Conservation (phyloP, 495 filamentous ascomycete species). For the Neurospora pannonica region DNA sequence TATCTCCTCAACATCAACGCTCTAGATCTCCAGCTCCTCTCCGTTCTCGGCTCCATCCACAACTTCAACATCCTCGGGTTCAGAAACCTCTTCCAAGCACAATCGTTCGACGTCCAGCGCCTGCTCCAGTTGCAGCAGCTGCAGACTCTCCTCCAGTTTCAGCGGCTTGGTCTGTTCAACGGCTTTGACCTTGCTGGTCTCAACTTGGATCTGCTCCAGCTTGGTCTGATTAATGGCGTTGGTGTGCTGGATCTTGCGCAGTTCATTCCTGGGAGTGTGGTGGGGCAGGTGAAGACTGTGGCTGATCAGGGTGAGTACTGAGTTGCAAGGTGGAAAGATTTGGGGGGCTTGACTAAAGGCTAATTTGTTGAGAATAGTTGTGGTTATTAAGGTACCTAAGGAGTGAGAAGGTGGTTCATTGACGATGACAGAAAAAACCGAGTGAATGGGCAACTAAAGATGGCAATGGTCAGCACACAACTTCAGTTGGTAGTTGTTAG, state of each 20-base stretch:
- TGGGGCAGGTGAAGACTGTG: constrained; percentile 29
- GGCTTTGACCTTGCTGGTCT: constrained; percentile 34
- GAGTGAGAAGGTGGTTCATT: neutral
- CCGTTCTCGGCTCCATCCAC: constrained; percentile 30
- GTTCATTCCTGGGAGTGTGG: constrained; percentile 26
- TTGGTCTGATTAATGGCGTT: constrained; percentile 30
- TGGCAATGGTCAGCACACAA: neutral
- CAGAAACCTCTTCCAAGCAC: constrained; percentile 26
- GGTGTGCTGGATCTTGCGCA: constrained; percentile 28
- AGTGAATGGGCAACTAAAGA: too few species aligned
- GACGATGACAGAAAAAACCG: too few species aligned
- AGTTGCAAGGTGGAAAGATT: neutral
- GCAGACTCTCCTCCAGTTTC: constrained; percentile 30
- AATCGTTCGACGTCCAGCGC: constrained; percentile 27
- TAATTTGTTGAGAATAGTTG: neutral
- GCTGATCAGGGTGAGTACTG: constrained; percentile 23
- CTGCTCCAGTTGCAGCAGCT: constrained; percentile 37
- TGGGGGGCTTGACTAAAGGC: neutral
- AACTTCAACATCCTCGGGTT: constrained; percentile 32
- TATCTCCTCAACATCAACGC: constrained; percentile 38
- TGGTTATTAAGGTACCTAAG: neutral
- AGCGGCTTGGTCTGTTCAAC: constrained; percentile 33
- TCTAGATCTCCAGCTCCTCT: constrained; percentile 31
- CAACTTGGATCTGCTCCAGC: constrained; percentile 28
- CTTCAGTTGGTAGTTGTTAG: too few species aligned